Evolutionary conservation across 2,329 filamentous ascomycete species (phyloP).

Genomic region (Chaetomium olivaceum): DNA sequence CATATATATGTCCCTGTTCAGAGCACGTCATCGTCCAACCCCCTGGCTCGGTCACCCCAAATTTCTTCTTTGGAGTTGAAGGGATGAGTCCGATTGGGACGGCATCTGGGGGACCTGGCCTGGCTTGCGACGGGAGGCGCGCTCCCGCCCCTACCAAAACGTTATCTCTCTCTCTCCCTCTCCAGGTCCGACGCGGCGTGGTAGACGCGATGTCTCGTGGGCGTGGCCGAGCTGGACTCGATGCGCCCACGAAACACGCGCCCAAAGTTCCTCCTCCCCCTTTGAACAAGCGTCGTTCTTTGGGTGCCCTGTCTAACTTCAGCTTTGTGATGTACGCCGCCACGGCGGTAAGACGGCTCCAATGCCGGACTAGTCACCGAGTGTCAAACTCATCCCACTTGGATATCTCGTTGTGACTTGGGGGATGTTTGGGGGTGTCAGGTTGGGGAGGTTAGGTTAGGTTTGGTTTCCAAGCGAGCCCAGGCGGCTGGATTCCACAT

Average conservation of each 20-base stretch:
- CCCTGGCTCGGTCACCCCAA: neutral
- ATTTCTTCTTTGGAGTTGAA: neutral
- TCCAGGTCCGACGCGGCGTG: neutral
- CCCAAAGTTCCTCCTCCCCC: neutral
- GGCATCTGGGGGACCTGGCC: neutral
- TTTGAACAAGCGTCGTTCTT: neutral
- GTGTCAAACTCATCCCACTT: neutral
- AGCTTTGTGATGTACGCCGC: neutral
- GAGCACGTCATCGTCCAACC: constrained; percentile 1
- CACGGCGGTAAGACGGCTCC: neutral
- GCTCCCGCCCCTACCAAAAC: constrained; percentile 7
- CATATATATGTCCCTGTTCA: neutral
- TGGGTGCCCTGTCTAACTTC: neutral
- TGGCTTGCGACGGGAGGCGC: constrained; percentile 5
- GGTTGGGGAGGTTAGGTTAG: neutral
- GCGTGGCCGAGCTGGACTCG: neutral
- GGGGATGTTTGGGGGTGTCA: neutral
- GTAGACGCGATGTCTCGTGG: neutral
- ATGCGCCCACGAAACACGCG: constrained; percentile 5
- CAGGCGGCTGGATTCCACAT: neutral
- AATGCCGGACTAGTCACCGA: neutral
- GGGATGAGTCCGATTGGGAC: constrained; percentile 6
- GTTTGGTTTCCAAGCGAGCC: neutral
- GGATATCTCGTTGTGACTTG: neutral
- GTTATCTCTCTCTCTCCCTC: neutral